Base-by-base conservation (phyloP, 2,329 filamentous ascomycete species). In the Pseudopithomyces chartarum region DNA sequence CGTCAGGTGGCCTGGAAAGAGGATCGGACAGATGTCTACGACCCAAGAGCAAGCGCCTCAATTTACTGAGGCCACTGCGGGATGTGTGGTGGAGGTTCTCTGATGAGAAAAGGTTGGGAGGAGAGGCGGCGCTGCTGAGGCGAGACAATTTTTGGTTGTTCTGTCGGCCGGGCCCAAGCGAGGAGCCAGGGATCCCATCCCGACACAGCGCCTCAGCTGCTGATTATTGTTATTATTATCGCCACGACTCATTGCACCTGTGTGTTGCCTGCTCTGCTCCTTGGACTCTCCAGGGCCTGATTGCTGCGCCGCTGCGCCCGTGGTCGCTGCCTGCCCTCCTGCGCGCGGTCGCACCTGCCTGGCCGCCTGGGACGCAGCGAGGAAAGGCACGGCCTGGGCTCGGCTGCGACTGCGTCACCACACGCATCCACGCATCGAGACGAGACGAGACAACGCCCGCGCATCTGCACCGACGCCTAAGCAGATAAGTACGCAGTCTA, bases 11-110 rank as follows among this genome's bases (percentile, higher is more conserved):
- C 66, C 67, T 68, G 57, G 50, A 60, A 63, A 54, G 59, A 64
- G 74, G 73, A 74, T 76, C 74, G 65, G 74, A 70, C 74, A 72
- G 70, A 59, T 54, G 61, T 65, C 69, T 73, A 69, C 70, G 74
- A 76, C 42, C 48, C 48, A 71, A 71, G 59, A 63, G 68, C 71
- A 67, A 70, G 73, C 70, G 73, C 64, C 72, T 72, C 69, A 56
- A 59, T 65, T 67, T 62, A 68, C 63, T 61, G 64, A 68, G 69
- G 59, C 67, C 68, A 70, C 69, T 73, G 70, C 67, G 63, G 59
- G 62, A 64, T 64, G 55, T 48, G 57, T 62, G 61, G 61, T 64
- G 63, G 60, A 56, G 61, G 73, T 65, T 73, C 73, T 71, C 66
- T 64, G 67, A 72, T 72, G 71, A 71, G 70, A 67, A 71, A 63